Percentiles rank a stretch among this genome's conserved stretches.
Evolutionary conservation across 441 rosid genomes (phyloP).

Genomic region (Arabidopsis lyrata): DNA sequence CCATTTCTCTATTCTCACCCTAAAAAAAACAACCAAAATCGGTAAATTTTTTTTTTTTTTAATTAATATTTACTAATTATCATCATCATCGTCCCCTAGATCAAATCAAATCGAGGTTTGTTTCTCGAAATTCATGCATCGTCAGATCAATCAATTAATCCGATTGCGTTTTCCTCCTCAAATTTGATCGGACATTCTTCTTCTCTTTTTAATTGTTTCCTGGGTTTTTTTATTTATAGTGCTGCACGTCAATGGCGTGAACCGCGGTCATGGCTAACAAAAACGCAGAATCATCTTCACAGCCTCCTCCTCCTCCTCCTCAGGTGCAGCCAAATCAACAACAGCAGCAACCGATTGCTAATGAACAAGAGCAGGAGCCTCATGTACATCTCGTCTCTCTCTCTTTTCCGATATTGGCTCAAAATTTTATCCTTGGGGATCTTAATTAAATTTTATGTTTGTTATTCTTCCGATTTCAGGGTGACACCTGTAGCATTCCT

Average conservation of each 20-base stretch:
- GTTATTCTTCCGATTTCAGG: conserved; percentile 30
- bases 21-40: neutral
- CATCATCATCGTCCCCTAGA: conserved; percentile 13
- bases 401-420: neutral
- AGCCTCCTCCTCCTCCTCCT: conserved; percentile 3
- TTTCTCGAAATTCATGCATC: conserved; percentile 10
- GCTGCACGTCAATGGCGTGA: conserved; percentile 32
- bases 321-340: conserved; percentile 32
- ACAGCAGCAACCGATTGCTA: neutral
- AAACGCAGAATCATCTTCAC: conserved; percentile 43
- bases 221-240: neutral
- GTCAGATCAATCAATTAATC: no score
- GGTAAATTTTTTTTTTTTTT: neutral
- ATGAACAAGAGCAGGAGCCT: conserved; percentile 29
- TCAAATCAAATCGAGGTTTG: conserved; percentile 24
- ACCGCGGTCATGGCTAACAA: conserved; percentile 39
- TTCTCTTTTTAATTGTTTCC: neutral
- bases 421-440: no score
- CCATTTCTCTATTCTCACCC: conserved; percentile 18
- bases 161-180: no score
- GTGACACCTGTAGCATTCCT: conserved; percentile 40
- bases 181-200: conserved; percentile 20
- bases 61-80: neutral
- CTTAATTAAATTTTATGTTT: neutral
- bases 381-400: conserved; percentile 29